phyloP scores from a whole-genome alignment of 768 basidiomycete genomes.

The Termitomyces sp. region DNA sequence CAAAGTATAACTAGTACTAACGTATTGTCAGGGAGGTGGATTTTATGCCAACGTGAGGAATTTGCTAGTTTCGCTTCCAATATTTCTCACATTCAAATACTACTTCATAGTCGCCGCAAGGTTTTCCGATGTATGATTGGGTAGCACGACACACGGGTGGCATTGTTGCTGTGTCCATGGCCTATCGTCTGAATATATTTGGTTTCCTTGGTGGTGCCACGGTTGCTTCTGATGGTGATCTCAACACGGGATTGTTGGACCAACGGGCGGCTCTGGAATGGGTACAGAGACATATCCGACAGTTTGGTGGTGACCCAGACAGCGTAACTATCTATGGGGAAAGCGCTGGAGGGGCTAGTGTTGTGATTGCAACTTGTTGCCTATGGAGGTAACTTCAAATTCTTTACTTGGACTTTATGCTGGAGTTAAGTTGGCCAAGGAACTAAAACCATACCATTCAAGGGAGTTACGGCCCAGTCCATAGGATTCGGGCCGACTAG shows the following conservation, averaged over 20 bases:
- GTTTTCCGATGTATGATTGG: constrained; percentile 46
- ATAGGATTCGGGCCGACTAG: constrained; percentile 38
- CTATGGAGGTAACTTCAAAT: constrained; percentile 28
- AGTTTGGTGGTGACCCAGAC: constrained; percentile 31
- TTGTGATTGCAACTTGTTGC: constrained; percentile 42
- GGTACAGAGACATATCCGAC: constrained; percentile 32
- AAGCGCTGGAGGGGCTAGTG: constrained; percentile 40
- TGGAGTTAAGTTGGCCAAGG: not conserved
- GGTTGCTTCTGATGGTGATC: constrained; percentile 31
- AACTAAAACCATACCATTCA: constrained; percentile 31
- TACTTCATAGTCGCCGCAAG: constrained; percentile 33
- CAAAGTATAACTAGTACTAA: not conserved
- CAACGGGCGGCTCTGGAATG: constrained; percentile 37
- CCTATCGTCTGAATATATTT: constrained; percentile 25
- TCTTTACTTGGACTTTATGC: constrained; percentile 18
- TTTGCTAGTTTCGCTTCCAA: not conserved
- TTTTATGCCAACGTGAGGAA: not conserved
- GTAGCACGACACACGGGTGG: constrained; percentile 33
- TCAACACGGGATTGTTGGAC: constrained; percentile 38
- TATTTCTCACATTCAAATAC: not conserved
- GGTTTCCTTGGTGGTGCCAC: constrained; percentile 26
- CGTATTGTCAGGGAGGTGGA: not conserved
- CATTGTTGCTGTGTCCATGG: constrained; percentile 30
- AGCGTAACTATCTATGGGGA: constrained; percentile 32
- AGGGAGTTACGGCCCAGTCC: constrained; percentile 37